phyloP scores from a whole-genome alignment of 257 asterid genomes.

The Fraxinus cuspidata region DNA sequence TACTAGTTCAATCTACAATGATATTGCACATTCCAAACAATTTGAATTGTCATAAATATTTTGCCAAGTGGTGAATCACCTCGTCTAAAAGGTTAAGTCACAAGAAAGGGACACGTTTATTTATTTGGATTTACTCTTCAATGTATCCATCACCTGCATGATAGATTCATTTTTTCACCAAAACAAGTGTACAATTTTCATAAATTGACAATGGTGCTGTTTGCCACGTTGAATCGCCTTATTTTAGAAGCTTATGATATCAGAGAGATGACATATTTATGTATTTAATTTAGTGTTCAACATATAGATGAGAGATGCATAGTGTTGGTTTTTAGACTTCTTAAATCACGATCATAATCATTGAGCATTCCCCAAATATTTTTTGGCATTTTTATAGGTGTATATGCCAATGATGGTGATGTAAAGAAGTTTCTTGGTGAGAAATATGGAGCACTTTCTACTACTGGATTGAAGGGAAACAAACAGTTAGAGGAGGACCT shows the following conservation, averaged over 20 bases:
- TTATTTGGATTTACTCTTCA: background rate
- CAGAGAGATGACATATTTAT: background rate
- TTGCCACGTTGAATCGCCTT: background rate
- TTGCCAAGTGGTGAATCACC: background rate
- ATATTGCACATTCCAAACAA: background rate
- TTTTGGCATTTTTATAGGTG: conserved; percentile 46
- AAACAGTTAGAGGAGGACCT: conserved; percentile 52
- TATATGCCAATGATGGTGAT: conserved; percentile 78
- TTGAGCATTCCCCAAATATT: background rate
- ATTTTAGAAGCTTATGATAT: background rate
- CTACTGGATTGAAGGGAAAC: conserved; percentile 49
- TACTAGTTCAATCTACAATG: background rate
- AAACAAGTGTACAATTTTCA: background rate
- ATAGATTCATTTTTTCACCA: background rate
- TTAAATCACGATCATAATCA: background rate
- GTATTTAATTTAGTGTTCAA: background rate
- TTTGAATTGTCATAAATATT: background rate
- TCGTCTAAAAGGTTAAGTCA: background rate
- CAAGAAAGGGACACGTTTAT: background rate
- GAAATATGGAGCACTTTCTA: conserved; percentile 46
- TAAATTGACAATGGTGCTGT: too few species aligned
- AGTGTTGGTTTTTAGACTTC: background rate
- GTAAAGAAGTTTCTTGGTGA: conserved; percentile 53
- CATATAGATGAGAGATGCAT: background rate
- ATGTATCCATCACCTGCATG: background rate